phyloP scores from a whole-genome alignment of 2,329 filamentous ascomycete species.

The Helminthosporium solani region DNA sequence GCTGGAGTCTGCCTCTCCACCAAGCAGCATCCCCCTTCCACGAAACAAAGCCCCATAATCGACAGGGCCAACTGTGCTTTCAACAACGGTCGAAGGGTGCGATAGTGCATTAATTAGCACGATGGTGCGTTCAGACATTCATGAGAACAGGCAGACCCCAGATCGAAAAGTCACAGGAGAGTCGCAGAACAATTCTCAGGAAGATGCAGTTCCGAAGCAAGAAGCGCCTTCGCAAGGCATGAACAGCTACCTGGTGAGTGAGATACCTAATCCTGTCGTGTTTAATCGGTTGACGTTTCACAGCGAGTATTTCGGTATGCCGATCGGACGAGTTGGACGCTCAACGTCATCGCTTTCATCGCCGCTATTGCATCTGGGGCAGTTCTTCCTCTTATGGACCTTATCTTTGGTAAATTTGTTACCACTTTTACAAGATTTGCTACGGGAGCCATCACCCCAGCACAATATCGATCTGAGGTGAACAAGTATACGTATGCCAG shows the following conservation, averaged over 20 bases:
- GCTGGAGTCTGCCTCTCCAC: not conserved
- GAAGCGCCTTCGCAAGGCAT: conserved; percentile 19
- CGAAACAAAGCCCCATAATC: not conserved
- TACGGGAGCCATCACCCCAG: conserved; percentile 31
- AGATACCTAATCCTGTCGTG: not conserved
- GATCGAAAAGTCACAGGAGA: conserved; percentile 8
- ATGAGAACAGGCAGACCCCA: conserved; percentile 1
- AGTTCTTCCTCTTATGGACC: conserved; percentile 51
- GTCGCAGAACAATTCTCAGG: not conserved
- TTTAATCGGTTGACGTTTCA: not conserved
- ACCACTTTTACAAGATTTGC: conserved; percentile 49
- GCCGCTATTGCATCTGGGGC: conserved; percentile 48
- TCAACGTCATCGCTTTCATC: conserved; percentile 33
- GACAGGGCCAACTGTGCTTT: no score
- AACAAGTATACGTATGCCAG: conserved; percentile 43
- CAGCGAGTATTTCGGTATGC: conserved; percentile 41
- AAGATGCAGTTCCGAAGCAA: conserved; percentile 9
- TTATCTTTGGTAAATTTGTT: conserved; percentile 55
- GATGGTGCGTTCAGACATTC: not conserved
- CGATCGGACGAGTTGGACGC: conserved; percentile 32
- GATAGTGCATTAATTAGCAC: no score
- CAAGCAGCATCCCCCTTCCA: not conserved
- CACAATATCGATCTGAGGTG: conserved; percentile 42
- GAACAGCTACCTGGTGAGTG: conserved; percentile 27
- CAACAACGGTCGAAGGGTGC: no score